Conservation (phyloP, 306 rosid genomes). For the Medicago ruthenica region DNA sequence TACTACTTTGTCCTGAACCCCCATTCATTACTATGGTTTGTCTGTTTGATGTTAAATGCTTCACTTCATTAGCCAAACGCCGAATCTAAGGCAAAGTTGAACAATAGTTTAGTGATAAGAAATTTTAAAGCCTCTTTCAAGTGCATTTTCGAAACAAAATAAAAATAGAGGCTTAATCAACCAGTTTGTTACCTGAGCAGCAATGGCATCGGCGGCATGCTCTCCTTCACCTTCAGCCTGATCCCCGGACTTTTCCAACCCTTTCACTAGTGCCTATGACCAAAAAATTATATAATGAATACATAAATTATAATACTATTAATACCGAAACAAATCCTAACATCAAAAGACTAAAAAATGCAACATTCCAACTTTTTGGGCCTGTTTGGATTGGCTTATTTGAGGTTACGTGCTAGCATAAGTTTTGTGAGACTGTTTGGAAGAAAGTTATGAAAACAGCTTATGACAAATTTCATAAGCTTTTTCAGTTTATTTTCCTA, state of each 20-base stretch:
- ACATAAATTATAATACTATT: neutral
- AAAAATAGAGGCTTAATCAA: constrained; percentile 20
- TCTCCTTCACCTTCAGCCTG: constrained; percentile 62
- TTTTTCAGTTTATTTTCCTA: no score
- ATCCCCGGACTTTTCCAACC: constrained; percentile 69
- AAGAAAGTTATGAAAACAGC: no score
- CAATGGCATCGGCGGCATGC: constrained; percentile 70
- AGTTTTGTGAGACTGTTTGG: neutral
- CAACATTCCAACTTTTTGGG: neutral
- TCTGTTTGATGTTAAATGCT: constrained; percentile 47
- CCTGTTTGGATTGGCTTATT: no score
- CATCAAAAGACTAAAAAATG: neutral
- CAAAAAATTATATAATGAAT: neutral
- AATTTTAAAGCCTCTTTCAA: constrained; percentile 11
- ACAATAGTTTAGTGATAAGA: constrained; percentile 11
- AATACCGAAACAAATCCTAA: constrained; percentile 14
- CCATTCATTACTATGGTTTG: constrained; percentile 77
- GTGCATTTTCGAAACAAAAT: neutral
- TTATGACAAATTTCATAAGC: no score
- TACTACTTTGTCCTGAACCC: constrained; percentile 56
- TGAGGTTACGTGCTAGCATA: neutral
- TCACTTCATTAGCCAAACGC: constrained; percentile 75
- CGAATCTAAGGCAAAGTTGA: constrained; percentile 61
- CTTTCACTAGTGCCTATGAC: constrained; percentile 69
- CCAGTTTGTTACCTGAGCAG: constrained; percentile 66